These are phyloP conservation scores for Naganishia randhawae DNA, from an alignment of 768 basidiomycete genomes.

Conservation along the genomic window DNA sequence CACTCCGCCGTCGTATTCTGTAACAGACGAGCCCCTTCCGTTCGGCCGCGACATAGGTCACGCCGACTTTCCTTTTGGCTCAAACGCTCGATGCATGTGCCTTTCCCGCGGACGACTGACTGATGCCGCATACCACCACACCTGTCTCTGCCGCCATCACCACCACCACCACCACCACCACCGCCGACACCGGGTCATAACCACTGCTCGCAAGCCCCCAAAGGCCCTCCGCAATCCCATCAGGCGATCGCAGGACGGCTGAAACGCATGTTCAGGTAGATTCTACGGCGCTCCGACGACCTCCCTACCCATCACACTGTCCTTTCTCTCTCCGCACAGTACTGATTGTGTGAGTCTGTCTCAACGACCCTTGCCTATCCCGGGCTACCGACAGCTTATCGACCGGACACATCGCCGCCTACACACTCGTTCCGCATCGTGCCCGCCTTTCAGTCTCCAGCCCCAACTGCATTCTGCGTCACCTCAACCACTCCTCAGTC, in stretches of 20 bases:
- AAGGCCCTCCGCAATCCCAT: not conserved
- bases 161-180: not conserved
- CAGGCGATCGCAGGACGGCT: not conserved
- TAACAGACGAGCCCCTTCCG: too few species aligned
- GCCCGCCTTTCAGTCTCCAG: not conserved
- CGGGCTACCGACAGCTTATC: not conserved
- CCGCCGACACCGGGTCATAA: not conserved
- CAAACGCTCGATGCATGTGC: constrained; percentile 22
- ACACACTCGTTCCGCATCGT: not conserved
- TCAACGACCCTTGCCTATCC: not conserved
- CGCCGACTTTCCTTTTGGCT: constrained; percentile 13
- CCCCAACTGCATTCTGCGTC: not conserved
- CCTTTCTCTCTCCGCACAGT: not conserved
- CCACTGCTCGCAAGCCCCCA: not conserved
- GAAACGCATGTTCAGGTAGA: constrained; percentile 9
- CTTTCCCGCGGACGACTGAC: not conserved
- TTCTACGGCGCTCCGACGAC: not conserved
- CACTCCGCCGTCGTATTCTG: too few species aligned
- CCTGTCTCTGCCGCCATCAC: not conserved
- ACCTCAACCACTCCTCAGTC: not conserved
- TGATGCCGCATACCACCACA: constrained; percentile 8
- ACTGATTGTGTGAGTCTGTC: not conserved
- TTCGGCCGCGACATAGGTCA: not conserved
- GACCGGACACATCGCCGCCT: not conserved
- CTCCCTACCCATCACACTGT: not conserved